Evolutionary conservation across 306 rosid species (phyloP), one percentile per base, ranked within the genome.

Genomic region (Prunus fruticosa): DNA sequence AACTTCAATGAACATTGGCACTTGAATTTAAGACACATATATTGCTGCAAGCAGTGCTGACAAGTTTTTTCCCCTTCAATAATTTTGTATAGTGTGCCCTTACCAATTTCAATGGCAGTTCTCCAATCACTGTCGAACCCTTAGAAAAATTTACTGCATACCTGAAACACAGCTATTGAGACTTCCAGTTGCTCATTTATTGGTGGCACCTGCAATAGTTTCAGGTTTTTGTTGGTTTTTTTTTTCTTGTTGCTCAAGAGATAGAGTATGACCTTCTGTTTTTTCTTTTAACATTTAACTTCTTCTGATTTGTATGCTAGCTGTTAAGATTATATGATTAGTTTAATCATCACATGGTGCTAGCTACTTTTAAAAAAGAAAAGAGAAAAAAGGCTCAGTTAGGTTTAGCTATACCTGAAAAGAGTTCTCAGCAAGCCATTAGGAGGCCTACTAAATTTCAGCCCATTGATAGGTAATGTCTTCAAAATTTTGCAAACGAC

Each of bases 71-170:
- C 50, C 57, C 65, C 15, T 52, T 58, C 18, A 34, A 34, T 34
- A 16, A 62, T 76, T 79, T 81, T 71, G 83, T 43, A 7, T 30
- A 76, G 83, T 12, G 87, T 76, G 87, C 69, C 81, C 77, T 65
- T 76, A 62, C 79, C 81, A 70, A 62, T 65, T 84, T 63, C 57
- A 54, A 20, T 34, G 69, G 57, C 76, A 51, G 68, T 78, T 74
- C 72, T 34, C 12, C 76, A 41, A 74, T 85, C 82, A 47, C 62
- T 56, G 8, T 56, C 62, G 20, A 56, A 20, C 13, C 62, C 28
- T 20, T 10, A 1, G 67, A 7, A 58, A 52, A 58, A 5, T 25
- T 58, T 58, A 3, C 28, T 3, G 5, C 64, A 58, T 22, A 34
- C 41, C 64, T 23, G 64, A 25, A 12, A 23, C 19, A 58, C 23